Percentiles rank a stretch among this genome's conserved stretches.
These are phyloP conservation scores for Neurospora pannonica DNA, from an alignment of 495 filamentous ascomycete genomes.

Conservation along the genomic window DNA sequence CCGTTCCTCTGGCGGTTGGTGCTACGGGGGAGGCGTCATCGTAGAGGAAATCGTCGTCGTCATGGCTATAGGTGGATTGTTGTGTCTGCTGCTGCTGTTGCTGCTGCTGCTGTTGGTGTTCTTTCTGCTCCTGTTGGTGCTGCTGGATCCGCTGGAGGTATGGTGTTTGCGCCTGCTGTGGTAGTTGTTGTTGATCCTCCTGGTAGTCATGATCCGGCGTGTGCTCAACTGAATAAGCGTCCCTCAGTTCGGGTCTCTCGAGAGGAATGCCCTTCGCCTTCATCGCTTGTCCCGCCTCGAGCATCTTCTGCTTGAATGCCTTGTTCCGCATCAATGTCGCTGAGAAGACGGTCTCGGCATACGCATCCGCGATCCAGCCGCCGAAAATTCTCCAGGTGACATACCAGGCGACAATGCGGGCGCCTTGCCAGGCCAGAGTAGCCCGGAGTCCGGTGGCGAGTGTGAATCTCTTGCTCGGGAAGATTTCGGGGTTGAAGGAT, in stretches of 20 bases:
- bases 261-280: not conserved
- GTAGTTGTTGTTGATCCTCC: conserved; percentile 7
- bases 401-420: conserved; percentile 9
- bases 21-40: conserved; percentile 34
- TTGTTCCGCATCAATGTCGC: not conserved
- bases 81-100: not conserved
- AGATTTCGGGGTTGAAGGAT: conserved; percentile 6
- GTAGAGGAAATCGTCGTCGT: conserved; percentile 24
- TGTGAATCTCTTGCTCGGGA: conserved; percentile 1
- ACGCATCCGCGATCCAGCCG: not conserved
- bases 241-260: not conserved
- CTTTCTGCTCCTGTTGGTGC: not conserved
- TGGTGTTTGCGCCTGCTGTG: not conserved
- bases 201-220: not conserved
- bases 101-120: not conserved
- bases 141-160: not conserved
- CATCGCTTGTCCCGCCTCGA: not conserved
- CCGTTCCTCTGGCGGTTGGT: conserved; percentile 9
- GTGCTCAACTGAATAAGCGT: not conserved
- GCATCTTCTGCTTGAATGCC: conserved; percentile 10
- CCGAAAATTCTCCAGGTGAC: not conserved
- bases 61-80: not conserved
- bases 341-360: not conserved
- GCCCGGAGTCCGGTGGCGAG: conserved; percentile 4
- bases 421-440: conserved; percentile 5